Base-by-base conservation (phyloP, 2,329 filamentous ascomycete genomes). In the Colletotrichum musae region DNA sequence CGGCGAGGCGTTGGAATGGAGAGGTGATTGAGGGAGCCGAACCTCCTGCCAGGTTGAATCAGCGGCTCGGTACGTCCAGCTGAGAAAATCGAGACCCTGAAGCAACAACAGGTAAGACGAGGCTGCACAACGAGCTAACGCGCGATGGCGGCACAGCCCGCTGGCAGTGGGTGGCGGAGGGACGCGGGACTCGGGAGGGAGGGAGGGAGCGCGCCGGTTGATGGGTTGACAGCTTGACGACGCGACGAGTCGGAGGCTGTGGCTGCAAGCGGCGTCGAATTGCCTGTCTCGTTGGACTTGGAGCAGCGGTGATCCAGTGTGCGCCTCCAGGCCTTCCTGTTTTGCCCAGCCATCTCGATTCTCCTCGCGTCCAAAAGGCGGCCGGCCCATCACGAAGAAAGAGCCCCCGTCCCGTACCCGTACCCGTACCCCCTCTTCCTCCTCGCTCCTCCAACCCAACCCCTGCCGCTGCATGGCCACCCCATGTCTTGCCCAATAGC, bases 401-500 rank as follows among this genome's bases (percentile, higher is more conserved):
- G 18, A 18, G 3, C 32, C 32, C 32, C 32, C 9, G 32, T 2
- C 32, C 32, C 9, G 32, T 21, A 24, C 21, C 21, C 21, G 21
- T 24, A 24, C 21, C 21, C 9, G 32, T 36, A 7, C 10, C 32
- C 32, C 32, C 32, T 36, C 32, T 24, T 24, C 21, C 21, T 24
- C 21, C 21, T 24, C 21, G 21, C 32, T 36, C 32, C 32, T 36
- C 32, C 32, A 36, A 36, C 32, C 13, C 32, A 12, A 50, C 62
- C 66, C 61, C 62, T 58, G 66, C 43, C 21, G n/a, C 41, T 13
- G 51, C 62, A 67, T 70, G 62, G 63, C 36, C 36, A 36, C 32
- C 67, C 67, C 62, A 48, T 67, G 67, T 70, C 67, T 70, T 56
- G 62, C 62, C 39, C 63, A 61, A 50, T 67, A 61, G 51, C 57